These are phyloP conservation scores for Penicillium lagena DNA, from an alignment of 495 filamentous ascomycete species.

Conservation along the genomic window DNA sequence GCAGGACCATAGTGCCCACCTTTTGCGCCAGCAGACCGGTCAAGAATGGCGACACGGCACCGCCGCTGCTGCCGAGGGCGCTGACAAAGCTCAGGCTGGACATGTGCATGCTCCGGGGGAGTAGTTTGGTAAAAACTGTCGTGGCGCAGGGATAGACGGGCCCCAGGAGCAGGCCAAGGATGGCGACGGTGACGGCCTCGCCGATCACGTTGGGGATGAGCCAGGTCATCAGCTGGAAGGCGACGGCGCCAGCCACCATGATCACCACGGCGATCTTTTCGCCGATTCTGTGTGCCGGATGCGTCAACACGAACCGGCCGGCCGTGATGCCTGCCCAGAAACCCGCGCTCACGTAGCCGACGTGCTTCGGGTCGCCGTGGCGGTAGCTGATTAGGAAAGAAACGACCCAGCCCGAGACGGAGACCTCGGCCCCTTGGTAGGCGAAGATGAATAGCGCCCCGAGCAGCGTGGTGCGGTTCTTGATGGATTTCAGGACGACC, in stretches of 20 bases:
- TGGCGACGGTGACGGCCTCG: constrained; percentile 60
- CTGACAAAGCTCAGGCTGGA: constrained; percentile 63
- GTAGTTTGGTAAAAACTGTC: constrained; percentile 55
- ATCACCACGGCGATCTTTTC: constrained; percentile 61
- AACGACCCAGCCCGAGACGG: constrained; percentile 76
- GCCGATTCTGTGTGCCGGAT: constrained; percentile 56
- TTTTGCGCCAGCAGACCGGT: constrained; percentile 65
- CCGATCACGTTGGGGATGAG: constrained; percentile 65
- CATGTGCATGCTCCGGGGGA: constrained; percentile 58
- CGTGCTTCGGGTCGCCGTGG: constrained; percentile 53
- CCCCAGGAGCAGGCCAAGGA: constrained; percentile 74
- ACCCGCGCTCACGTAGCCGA: constrained; percentile 76
- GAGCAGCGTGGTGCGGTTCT: constrained; percentile 56
- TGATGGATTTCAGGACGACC: constrained; percentile 41
- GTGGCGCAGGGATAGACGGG: constrained; percentile 71
- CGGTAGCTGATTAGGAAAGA: constrained; percentile 69
- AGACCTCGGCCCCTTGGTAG: constrained; percentile 75
- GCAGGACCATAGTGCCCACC: constrained; percentile 66
- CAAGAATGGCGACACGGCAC: constrained; percentile 67
- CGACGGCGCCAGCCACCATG: constrained; percentile 51
- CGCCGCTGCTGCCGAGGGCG: constrained; percentile 68
- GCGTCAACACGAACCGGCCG: constrained; percentile 62
- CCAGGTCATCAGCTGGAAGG: constrained; percentile 70
- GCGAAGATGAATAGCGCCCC: constrained; percentile 74
- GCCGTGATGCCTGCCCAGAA: constrained; percentile 78